Evolutionary conservation across 768 basidiomycete genomes (phyloP), one percentile per base, ranked within the genome.

Genomic region (Leccinellum rugosiceps): DNA sequence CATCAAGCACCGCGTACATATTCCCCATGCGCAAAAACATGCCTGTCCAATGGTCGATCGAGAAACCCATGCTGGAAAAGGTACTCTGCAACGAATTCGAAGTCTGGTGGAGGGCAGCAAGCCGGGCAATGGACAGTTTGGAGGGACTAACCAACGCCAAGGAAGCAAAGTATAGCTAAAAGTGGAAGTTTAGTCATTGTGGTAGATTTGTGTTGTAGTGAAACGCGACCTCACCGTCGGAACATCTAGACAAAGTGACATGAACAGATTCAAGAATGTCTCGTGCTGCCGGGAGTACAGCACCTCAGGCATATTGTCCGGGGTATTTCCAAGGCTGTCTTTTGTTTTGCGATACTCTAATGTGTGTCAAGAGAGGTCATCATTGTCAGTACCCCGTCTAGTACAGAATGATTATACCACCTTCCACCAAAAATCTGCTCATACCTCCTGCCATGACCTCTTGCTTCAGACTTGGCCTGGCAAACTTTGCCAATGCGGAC

Each of bases 51-150:
- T 50, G 0, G 21, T 21, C 23, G 3, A 62, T 19, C 8, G 38
- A 30, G 19, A 35, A 56, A 4, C 52, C 54, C 8, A 72, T 55
- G 14, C 45, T 32, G n/a, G 31, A 19, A 23, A 74, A 64, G 3
- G 73, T 66, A 32, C 50, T 52, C 4, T 63, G 63, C 43, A 74
- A 51, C 7, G 61, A 65, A 6, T 52, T 10, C 1, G 72, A 60
- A 5, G 70, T 63, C 49, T 72, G 66, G 49, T 67, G 58, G 0
- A 74, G 61, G 9, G 72, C 55, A 19, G 73, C 73, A 6, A 74
- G 64, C 45, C 68, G 68, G n/a, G 66, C 54, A 38, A 74, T 56
- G 17, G 73, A 69, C 17, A 72, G 35, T 10, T 56, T 64, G 7
- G 64, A 61, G 5, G 72, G 73, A 23, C 21, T 31, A 10, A 66